phyloP scores from a whole-genome alignment of 768 basidiomycete species.

The Pulveroboletus sp. region DNA sequence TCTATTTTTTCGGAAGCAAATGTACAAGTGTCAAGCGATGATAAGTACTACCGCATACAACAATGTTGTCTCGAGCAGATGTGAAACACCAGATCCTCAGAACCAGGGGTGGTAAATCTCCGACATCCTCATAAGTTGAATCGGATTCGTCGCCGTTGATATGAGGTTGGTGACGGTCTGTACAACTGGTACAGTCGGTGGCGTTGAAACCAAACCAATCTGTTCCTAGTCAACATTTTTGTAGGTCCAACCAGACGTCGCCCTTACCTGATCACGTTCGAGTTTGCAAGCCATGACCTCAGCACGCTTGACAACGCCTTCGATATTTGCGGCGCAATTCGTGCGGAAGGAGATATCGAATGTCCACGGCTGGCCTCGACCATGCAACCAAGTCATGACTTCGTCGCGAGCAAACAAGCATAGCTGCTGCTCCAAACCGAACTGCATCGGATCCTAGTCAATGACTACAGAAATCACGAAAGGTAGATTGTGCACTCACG shows the following conservation, averaged over 20 bases:
- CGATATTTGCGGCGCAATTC: constrained; percentile 55
- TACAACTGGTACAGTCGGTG: constrained; percentile 48
- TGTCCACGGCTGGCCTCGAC: constrained; percentile 53
- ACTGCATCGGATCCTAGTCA: constrained; percentile 46
- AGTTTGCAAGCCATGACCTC: constrained; percentile 84
- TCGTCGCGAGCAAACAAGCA: constrained; percentile 93
- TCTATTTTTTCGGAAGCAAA: constrained; percentile 2
- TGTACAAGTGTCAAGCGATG: constrained; percentile 2
- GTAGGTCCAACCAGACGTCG: neutral
- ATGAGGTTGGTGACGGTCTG: constrained; percentile 84
- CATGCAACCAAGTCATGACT: constrained; percentile 71
- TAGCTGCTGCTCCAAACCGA: constrained; percentile 89
- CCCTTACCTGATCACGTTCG: constrained; percentile 75
- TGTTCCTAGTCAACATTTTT: constrained; percentile 9
- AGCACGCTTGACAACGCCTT: constrained; percentile 74
- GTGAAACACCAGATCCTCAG: constrained; percentile 34
- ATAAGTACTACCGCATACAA: constrained; percentile 3
- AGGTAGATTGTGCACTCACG: constrained; percentile 40
- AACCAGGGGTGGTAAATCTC: constrained; percentile 89
- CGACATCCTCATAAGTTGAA: constrained; percentile 80
- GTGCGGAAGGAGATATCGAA: constrained; percentile 61
- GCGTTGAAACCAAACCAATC: constrained; percentile 22
- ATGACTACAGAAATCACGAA: neutral
- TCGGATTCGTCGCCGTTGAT: constrained; percentile 81
- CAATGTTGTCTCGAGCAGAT: neutral